These are phyloP conservation scores for Xylariaceae sp. DNA, from an alignment of 2,329 filamentous ascomycete species.

Conservation along the genomic window DNA sequence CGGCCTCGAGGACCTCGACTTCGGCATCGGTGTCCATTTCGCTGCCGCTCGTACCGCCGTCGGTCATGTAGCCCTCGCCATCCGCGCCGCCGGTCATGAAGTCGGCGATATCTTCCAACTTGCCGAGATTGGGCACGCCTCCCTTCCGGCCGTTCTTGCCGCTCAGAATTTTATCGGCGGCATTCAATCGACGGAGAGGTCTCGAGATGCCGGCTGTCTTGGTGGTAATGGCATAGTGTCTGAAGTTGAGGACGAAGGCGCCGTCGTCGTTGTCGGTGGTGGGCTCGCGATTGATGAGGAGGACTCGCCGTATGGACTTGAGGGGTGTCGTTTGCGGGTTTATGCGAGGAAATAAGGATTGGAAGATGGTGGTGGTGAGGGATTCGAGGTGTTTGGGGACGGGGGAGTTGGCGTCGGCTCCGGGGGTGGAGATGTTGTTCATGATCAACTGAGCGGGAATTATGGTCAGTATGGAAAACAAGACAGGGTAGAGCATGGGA, in stretches of 20 bases:
- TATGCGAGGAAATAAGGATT: conserved; percentile 93
- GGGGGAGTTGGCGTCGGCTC: conserved; percentile 56
- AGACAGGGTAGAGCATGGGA: neutral
- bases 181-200: conserved; percentile 76
- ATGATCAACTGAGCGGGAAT: conserved; percentile 69
- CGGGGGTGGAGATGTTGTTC: conserved; percentile 86
- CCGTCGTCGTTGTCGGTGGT: conserved; percentile 53
- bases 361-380: conserved; percentile 89
- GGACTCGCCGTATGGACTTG: conserved; percentile 84
- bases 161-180: conserved; percentile 73
- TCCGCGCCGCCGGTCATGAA: conserved; percentile 83
- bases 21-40: conserved; percentile 94
- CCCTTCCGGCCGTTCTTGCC: conserved; percentile 61
- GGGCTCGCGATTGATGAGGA: conserved; percentile 81
- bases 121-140: conserved; percentile 80
- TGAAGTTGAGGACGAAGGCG: conserved; percentile 77
- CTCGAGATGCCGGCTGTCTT: conserved; percentile 81
- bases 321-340: conserved; percentile 87
- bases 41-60: conserved; percentile 75
- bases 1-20: conserved; percentile 73
- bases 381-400: conserved; percentile 94
- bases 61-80: conserved; percentile 79
- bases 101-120: conserved; percentile 88
- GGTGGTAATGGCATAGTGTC: conserved; percentile 94
- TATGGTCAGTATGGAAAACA: conserved; percentile 25